phyloP scores from a whole-genome alignment of 768 basidiomycete species.

The Mrakia blollopis region DNA sequence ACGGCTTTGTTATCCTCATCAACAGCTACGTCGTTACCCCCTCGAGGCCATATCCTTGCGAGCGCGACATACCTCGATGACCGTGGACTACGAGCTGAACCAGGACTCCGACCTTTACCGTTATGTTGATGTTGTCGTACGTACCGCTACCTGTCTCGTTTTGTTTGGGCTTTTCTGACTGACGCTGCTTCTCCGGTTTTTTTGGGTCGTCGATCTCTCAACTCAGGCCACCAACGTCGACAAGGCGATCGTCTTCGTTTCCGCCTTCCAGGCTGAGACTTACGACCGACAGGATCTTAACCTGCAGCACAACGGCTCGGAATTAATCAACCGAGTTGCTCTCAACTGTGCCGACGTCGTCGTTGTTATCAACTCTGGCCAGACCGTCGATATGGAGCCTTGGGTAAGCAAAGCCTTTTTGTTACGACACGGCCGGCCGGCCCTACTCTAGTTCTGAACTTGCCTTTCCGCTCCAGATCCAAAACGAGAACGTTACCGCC shows the following conservation, averaged over 20 bases:
- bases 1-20: neutral
- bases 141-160: neutral
- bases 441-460: neutral
- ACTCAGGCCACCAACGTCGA: constrained; percentile 37
- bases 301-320: constrained; percentile 18
- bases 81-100: constrained; percentile 40
- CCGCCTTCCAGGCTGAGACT: constrained; percentile 41
- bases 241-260: constrained; percentile 43
- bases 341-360: constrained; percentile 9
- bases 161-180: neutral
- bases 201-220: neutral
- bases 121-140: constrained; percentile 35
- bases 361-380: constrained; percentile 27
- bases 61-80: constrained; percentile 35
- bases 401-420: constrained; percentile 2
- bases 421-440: neutral
- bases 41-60: constrained; percentile 40
- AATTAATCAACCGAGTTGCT: constrained; percentile 29
- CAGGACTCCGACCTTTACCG: constrained; percentile 37
- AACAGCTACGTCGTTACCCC: constrained; percentile 34
- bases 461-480: neutral
- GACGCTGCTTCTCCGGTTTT: neutral
- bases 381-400: constrained; percentile 32
- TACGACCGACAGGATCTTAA: constrained; percentile 40
- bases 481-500: constrained; percentile 29